Percentiles rank a stretch among this genome's conserved stretches.
Conservation (phyloP, 495 filamentous ascomycete genomes). For the Cladorrhinum samala region DNA sequence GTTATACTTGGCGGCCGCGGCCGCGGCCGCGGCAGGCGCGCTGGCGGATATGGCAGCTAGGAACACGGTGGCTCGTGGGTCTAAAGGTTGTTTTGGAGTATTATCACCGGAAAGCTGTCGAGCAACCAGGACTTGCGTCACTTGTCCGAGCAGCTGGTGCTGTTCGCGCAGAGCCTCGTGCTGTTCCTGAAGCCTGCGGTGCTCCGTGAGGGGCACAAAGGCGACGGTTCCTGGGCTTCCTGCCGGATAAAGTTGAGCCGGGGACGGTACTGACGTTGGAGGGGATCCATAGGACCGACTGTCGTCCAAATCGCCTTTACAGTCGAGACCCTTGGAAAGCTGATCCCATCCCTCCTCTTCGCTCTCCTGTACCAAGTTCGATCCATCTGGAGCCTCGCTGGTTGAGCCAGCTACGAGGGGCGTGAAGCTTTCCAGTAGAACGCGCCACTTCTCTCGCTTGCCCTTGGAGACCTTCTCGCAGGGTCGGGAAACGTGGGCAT, state of each 20-base stretch:
- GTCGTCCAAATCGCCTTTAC: background rate
- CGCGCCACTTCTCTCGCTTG: constrained; percentile 30
- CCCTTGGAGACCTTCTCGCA: constrained; percentile 31
- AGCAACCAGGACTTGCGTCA: constrained; percentile 10
- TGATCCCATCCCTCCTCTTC: constrained; percentile 6
- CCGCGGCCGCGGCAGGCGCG: background rate
- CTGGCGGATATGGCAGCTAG: background rate
- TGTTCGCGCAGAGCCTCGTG: constrained; percentile 14
- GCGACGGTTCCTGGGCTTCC: background rate
- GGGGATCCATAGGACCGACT: constrained; percentile 1
- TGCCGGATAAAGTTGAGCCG: background rate
- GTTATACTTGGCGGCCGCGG: too few species aligned
- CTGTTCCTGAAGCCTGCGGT: constrained; percentile 17
- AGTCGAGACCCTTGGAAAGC: constrained; percentile 1
- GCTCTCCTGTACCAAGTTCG: constrained; percentile 2
- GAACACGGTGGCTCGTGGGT: background rate
- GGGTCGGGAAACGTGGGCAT: constrained; percentile 12
- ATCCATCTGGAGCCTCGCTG: background rate
- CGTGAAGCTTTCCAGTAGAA: constrained; percentile 27
- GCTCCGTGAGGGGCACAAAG: constrained; percentile 12
- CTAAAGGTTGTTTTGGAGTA: background rate
- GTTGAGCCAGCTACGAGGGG: constrained; percentile 10
- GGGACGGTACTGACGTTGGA: constrained; percentile 11
- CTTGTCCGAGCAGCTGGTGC: constrained; percentile 17
- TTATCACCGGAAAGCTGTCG: constrained; percentile 5